Base-by-base conservation (phyloP, 345 rosid genomes). In the Linum tenue region DNA sequence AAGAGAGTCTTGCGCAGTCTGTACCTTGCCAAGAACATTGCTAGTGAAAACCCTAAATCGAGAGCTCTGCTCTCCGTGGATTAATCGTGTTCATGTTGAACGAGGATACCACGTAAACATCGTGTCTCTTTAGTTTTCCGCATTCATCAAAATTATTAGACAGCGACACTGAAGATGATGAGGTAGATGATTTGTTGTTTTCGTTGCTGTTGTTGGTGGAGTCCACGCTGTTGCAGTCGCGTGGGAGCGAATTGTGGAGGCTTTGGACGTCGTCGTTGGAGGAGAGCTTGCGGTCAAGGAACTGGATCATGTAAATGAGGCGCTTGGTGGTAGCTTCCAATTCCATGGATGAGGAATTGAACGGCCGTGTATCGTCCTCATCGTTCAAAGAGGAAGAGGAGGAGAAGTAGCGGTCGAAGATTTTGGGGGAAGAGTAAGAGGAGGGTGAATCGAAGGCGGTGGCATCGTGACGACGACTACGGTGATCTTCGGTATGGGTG, bases 221-320 rank as follows among this genome's bases (percentile, higher is more conserved):
- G 31, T 22, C 31, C 31, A 22, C 38, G 60, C 7, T 5, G 22
- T 17, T 9, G 7, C 22, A 5, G 37, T 57, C 60, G 7, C 7
- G 60, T 1, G 5, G 60, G 37, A 37, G 60, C 10, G 60, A 57
- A 37, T 17, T 22, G 31, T 1, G 31, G 31, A 22, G 31, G 31
- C 31, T 22, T 22, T 22, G 31, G 31, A 22, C 31, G 31, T 22
- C 31, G 31, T 22, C 31, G 31, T 22, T 22, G 31, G 31, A 22
- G 31, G 31, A 22, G 31, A 22, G 31, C 31, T 22, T 22, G 31
- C 31, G 31, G 31, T 22, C 31, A 3, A 92, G 81, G 78, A 92
- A 90, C 10, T 88, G 88, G 72, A 92, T 85, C 97, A 88, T 92
- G 85, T 76, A 80, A 66, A 90, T 96, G 69, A 92, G 90, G 55